phyloP scores from a whole-genome alignment of 2,329 filamentous ascomycete species.

The Cladosporium colombiae region DNA sequence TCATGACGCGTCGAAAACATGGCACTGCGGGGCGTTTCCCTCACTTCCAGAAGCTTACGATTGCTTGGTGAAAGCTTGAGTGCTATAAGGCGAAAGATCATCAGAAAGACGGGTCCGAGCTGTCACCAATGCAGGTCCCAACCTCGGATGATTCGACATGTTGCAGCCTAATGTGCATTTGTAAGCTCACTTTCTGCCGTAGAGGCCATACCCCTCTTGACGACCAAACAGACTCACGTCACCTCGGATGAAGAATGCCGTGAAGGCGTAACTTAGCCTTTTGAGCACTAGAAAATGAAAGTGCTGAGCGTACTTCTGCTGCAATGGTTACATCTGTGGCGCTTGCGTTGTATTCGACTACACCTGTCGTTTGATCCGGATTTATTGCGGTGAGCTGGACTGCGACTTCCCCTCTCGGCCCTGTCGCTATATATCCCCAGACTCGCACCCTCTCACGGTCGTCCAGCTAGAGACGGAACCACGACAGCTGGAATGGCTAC shows the following conservation, averaged over 20 bases:
- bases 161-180: neutral
- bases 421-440: neutral
- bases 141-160: neutral
- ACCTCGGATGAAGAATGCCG: slow-evolving; percentile 2
- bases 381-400: neutral
- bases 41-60: neutral
- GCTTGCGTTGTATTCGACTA: neutral
- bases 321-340: neutral
- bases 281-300: neutral
- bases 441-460: neutral
- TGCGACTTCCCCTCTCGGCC: neutral
- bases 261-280: neutral
- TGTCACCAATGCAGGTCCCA: neutral
- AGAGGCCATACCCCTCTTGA: neutral
- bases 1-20: neutral
- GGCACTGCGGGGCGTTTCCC: neutral
- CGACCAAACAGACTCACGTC: neutral
- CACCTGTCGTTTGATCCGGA: neutral
- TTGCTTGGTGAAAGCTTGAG: slow-evolving; percentile 3
- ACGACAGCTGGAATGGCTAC: neutral
- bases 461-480: neutral
- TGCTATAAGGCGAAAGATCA: neutral
- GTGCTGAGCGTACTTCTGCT: neutral
- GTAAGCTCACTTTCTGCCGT: neutral
- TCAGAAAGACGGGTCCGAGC: neutral